Evolutionary conservation across 495 filamentous ascomycete genomes (phyloP), one percentile per base, ranked within the genome.

Genomic region (Tuber aestivum): DNA sequence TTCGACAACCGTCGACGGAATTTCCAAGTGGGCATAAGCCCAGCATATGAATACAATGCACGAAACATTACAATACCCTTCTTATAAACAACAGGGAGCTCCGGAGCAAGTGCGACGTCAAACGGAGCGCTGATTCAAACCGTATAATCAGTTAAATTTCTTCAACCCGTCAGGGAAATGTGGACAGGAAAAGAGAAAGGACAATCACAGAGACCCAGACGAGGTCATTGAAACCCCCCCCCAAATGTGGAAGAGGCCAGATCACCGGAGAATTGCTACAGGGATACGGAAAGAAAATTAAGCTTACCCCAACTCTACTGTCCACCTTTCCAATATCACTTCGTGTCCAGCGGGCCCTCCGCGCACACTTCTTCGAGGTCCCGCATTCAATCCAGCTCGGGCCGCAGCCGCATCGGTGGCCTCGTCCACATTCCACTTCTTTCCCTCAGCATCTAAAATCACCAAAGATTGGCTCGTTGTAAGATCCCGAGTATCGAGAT

Each of bases 21-120:
- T 85, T 92, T 96, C 92, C 92, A 97, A 38, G 93, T 91, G 35
- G 96, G 96, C 78, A 97, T 84, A 74, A 97, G 88, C 79, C 92
- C 92, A 40, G 92, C 89, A 72, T 91, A 92, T 21, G 93, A 87
- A 84, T 93, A 97, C n/a, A 99, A 87, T 14, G 94, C 94, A 75
- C 96, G 89, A 84, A 98, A 97, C 77, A 98, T 88, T 74, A 98
- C 91, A 76, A 99, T 95, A 80, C 90, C 91, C 85, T 95, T 94
- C 86, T 98, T 99, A 86, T 99, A 99, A 75, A 95, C 90, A 37
- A 93, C 95, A 7, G 95, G 94, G 70, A 97, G 86, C 85, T 74
- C 89, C 41, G 74, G 81, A 12, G 70, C 40, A 48, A 71, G 81
- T 32, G 76, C 72, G 23, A 83, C 73, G 37, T 82, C 78, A 71